Base-by-base conservation (phyloP, 768 basidiomycete species). In the Trametes maxima region DNA sequence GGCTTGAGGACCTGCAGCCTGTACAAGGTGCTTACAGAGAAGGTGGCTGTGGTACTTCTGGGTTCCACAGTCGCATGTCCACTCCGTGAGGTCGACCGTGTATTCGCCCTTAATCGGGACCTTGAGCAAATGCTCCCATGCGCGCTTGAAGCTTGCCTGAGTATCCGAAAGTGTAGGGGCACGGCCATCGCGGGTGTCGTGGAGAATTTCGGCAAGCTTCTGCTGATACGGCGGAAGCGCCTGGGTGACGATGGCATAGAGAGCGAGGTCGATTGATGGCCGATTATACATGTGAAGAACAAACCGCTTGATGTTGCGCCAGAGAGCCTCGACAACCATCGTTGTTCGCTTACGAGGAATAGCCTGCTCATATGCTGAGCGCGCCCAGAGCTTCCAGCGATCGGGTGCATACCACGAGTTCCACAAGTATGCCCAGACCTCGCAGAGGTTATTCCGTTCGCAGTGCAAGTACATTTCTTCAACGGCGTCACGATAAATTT, bases 351-450 rank as follows among this genome's bases (percentile, higher is more conserved):
- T 50, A 2, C 21, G 57, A 3, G 62, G 52, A 16, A 63, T 63
- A 24, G 43, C 48, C 10, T 1, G 6, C 14, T 11, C 22, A 28
- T 72, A 65, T 8, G 67, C 48, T 2, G 65, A 54, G 2, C 65
- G 63, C 3, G 67, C 59, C 68, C 68, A 69, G 14, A 72, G 62
- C 10, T 16, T 28, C 72, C 73, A 74, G 49, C 67, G 69, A 8
- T 65, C 53, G 19, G 62, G 67, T 10, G 54, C 58, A 60, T 72
- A 74, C 73, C 73, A 73, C 6, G 60, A 57, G 43, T 69, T 71
- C 70, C 72, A 73, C 25, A 73, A 24, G 59, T 73, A 72, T 5
- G 70, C 72, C 70, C 69, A 73, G 33, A 68, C 68, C 22, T 48
- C 46, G 22, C 14, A 1, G 19, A 39, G 19, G n/a, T 42, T 39